Evolutionary conservation across 2,329 filamentous ascomycete genomes (phyloP).

Genomic region (Nemania sp.): DNA sequence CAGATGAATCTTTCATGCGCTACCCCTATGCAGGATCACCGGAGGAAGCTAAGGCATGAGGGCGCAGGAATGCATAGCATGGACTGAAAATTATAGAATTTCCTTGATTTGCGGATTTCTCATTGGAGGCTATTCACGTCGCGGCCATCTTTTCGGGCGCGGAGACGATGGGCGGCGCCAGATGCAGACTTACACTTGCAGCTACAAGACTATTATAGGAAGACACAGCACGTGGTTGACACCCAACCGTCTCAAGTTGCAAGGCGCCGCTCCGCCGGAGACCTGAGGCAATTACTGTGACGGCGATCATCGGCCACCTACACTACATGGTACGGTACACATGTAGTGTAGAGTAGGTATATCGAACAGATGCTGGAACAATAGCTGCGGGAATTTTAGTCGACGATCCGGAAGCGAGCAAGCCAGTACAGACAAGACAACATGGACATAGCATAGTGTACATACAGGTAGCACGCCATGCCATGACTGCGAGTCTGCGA

Average conservation of each 20-base stretch:
- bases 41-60: neutral
- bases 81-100: too few relatives aligned
- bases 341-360: too few relatives aligned
- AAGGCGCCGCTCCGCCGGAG: neutral
- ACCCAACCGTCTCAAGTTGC: neutral
- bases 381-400: constrained; percentile 6
- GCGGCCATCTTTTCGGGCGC: constrained; percentile 2
- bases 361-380: neutral
- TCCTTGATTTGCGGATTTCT: constrained; percentile 8
- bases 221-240: neutral
- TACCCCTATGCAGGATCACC: constrained; percentile 12
- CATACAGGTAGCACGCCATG: neutral
- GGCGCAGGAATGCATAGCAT: neutral
- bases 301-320: neutral
- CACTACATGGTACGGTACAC: too few relatives aligned
- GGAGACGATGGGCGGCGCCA: neutral
- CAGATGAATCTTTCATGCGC: constrained; percentile 6
- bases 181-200: neutral
- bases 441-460: neutral
- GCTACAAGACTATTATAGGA: neutral
- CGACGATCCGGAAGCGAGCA: constrained; percentile 1
- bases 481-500: neutral
- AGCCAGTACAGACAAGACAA: neutral
- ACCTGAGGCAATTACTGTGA: constrained; percentile 10
- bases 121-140: constrained; percentile 12